Evolutionary conservation across 2,329 filamentous ascomycete species (phyloP).

Genomic region (Colletotrichum sp.): DNA sequence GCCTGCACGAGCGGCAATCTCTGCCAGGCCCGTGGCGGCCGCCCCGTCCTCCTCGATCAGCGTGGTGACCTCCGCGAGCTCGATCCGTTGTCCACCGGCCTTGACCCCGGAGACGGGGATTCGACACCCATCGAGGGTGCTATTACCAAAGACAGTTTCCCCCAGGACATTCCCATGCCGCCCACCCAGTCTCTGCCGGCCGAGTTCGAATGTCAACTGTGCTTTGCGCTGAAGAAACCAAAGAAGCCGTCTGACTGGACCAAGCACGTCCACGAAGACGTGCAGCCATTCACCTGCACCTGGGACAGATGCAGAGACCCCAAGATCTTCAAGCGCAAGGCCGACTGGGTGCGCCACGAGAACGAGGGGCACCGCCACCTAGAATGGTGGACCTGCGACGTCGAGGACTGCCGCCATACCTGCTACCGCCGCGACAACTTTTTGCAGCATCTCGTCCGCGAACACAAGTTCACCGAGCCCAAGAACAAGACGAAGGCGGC

Average conservation of each 20-base stretch:
- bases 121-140: slow-evolving; percentile 72
- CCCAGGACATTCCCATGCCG: slow-evolving; percentile 80
- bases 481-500: slow-evolving; percentile 77
- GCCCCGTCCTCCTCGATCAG: slow-evolving; percentile 64
- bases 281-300: slow-evolving; percentile 92
- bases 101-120: slow-evolving; percentile 60
- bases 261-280: slow-evolving; percentile 93
- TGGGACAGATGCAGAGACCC: slow-evolving; percentile 83
- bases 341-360: slow-evolving; percentile 94
- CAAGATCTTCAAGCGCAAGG: slow-evolving; percentile 94
- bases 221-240: slow-evolving; percentile 84
- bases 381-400: slow-evolving; percentile 88
- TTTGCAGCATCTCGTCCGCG: slow-evolving; percentile 87
- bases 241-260: slow-evolving; percentile 96
- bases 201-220: slow-evolving; percentile 88
- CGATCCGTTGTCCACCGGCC: slow-evolving; percentile 59
- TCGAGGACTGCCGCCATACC: slow-evolving; percentile 79
- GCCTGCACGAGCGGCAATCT: slow-evolving; percentile 66
- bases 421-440: slow-evolving; percentile 94
- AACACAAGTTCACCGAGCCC: slow-evolving; percentile 86
- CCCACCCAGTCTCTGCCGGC: slow-evolving; percentile 79
- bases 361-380: slow-evolving; percentile 89
- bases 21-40: slow-evolving; percentile 73
- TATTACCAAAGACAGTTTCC: slow-evolving; percentile 77
- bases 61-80: slow-evolving; percentile 63